Evolutionary conservation across 2,329 filamentous ascomycete genomes (phyloP).

Genomic region (Pseudovirgaria hyperparasitica): DNA sequence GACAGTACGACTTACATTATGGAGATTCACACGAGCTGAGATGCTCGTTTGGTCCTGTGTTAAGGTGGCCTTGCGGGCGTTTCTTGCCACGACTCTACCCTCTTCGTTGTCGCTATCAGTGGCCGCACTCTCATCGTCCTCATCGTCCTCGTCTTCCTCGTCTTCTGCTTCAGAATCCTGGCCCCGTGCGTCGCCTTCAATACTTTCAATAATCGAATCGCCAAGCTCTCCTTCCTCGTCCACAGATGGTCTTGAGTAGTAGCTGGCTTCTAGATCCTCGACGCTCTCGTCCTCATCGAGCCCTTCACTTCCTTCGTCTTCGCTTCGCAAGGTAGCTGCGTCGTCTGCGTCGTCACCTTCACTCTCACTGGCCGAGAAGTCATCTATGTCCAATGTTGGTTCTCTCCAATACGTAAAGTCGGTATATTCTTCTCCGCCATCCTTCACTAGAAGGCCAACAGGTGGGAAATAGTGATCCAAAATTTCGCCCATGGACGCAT

Average conservation of each 20-base stretch:
- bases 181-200: constrained; percentile 25
- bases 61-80: no score
- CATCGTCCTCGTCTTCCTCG: constrained; percentile 11
- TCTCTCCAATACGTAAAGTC: constrained; percentile 97
- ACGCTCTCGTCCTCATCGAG: constrained; percentile 28
- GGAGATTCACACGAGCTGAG: no score
- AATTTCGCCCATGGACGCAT: constrained; percentile 92
- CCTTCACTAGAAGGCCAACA: constrained; percentile 71
- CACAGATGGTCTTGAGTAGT: constrained; percentile 39
- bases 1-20: no score
- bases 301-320: constrained; percentile 40
- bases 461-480: constrained; percentile 98
- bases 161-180: constrained; percentile 2
- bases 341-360: constrained; percentile 39
- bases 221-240: constrained; percentile 31
- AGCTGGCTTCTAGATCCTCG: constrained; percentile 42
- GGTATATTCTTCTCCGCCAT: constrained; percentile 86
- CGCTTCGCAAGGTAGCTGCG: constrained; percentile 32
- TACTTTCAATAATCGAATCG: constrained; percentile 38
- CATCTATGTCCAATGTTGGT: constrained; percentile 66
- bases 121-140: constrained; percentile 13
- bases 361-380: constrained; percentile 75
- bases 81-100: no score
- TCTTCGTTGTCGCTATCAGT: constrained; percentile 13
- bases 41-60: no score